These are phyloP conservation scores for Sisymbrium altissimum DNA, from an alignment of 345 rosid genomes.

Conservation along the genomic window DNA sequence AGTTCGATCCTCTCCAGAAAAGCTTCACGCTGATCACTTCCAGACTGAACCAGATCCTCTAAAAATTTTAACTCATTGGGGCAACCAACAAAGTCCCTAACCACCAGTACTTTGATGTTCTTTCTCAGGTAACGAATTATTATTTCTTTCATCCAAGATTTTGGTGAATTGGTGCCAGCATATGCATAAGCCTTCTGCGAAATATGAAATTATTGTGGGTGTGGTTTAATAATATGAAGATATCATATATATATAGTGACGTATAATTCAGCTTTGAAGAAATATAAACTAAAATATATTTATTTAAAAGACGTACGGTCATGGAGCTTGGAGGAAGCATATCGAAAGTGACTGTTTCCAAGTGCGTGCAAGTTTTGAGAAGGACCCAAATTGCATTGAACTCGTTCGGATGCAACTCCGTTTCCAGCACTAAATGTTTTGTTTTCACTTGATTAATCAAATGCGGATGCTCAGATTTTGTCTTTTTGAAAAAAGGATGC, in stretches of 20 bases:
- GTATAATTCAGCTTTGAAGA: background rate
- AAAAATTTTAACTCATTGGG: background rate
- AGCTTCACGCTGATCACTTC: background rate
- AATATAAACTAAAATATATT: too few relatives aligned
- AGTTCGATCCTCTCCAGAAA: background rate
- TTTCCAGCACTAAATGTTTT: constrained; percentile 38
- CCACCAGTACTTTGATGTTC: background rate
- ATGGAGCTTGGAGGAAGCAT: background rate
- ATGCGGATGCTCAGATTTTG: too few relatives aligned
- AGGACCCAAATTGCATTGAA: constrained; percentile 39
- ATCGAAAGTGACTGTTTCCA: background rate
- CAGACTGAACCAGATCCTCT: background rate
- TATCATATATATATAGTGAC: background rate
- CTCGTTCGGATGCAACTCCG: constrained; percentile 27
- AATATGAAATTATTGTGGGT: background rate
- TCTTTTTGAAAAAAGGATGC: too few relatives aligned
- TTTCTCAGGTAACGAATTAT: background rate
- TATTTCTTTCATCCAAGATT: background rate
- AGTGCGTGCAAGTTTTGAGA: constrained; percentile 27
- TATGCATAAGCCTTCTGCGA: background rate
- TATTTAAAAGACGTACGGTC: background rate
- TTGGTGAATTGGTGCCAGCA: background rate
- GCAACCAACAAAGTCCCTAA: background rate
- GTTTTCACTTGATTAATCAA: constrained; percentile 11
- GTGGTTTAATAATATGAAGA: background rate